Base-by-base conservation (phyloP, 2,329 filamentous ascomycete species). In the Colletotrichum orchidophilum region DNA sequence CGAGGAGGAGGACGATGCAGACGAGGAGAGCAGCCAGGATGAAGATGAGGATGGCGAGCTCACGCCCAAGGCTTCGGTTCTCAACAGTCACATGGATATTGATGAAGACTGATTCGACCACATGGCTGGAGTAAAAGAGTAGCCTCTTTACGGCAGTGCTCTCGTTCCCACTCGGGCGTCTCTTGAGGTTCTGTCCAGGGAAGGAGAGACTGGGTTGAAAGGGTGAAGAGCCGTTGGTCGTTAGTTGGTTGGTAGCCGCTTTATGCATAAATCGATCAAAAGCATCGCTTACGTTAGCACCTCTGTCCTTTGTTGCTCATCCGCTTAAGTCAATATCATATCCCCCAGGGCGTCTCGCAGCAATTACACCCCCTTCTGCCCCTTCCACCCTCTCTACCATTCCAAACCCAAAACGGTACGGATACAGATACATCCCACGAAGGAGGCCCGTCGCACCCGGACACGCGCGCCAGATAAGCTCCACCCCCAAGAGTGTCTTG, bases 401-500 rank as follows among this genome's bases (percentile, higher is more conserved):
- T 59, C 69, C 64, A 71, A 63, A 53, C 69, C 69, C 69, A 59
- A 71, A 71, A 59, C 69, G 69, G 69, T 26, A 68, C 39, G 46
- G 59, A 57, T 13, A 63, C 29, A 71, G 63, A 58, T 71, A 71
- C 68, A 42, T 68, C 52, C 52, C 63, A 67, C 57, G 63, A 46
- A 46, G 39, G 39, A 71, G 39, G 64, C 39, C 61, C 54, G 53
- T 66, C 62, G 53, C 66, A 55, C 61, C 58, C 29, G 39, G 18
- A 46, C 39, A 46, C 39, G 39, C 39, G 39, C 8, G 39, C 57
- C 68, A 69, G 69, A 71, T 63, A 71, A 71, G 69, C 69, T 71
- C 69, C 69, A 71, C 69, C 59, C 54, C 63, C 52, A 54, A 55
- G 53, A 54, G 24, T 27, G 24, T 31, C 13, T n/a, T 50, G 42